phyloP scores from a whole-genome alignment of 257 asterid species.

The Forsythia viridissima region DNA sequence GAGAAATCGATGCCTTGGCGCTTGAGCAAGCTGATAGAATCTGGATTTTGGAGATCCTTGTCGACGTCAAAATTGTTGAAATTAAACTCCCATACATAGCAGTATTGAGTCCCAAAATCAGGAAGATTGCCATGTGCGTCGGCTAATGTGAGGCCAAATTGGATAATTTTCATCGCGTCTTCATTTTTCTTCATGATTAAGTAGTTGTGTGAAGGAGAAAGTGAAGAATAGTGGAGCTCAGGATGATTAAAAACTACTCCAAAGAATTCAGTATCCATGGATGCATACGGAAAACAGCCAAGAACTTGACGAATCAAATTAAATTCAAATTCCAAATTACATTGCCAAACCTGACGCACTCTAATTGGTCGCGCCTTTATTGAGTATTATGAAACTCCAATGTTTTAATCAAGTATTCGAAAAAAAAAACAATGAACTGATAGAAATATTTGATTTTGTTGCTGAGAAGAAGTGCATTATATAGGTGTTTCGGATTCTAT shows the following conservation, averaged over 20 bases:
- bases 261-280: constrained; percentile 32
- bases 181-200: constrained; percentile 28
- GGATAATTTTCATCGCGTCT: constrained; percentile 25
- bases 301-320: not conserved
- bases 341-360: not conserved
- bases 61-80: constrained; percentile 32
- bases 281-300: not conserved
- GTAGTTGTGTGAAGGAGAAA: not conserved
- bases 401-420: too few species aligned
- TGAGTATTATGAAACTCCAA: too few species aligned
- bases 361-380: not conserved
- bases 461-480: too few species aligned
- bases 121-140: constrained; percentile 26
- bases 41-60: constrained; percentile 17
- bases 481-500: too few species aligned
- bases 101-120: not conserved
- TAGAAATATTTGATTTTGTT: too few species aligned
- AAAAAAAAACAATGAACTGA: too few species aligned
- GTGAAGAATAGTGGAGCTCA: not conserved
- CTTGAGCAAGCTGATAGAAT: constrained; percentile 15
- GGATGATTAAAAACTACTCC: not conserved
- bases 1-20: constrained; percentile 24
- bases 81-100: constrained; percentile 37
- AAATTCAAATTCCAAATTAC: not conserved
- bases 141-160: constrained; percentile 38